phyloP scores from a whole-genome alignment of 345 rosid genomes.

The Gossypium sturtianum region DNA sequence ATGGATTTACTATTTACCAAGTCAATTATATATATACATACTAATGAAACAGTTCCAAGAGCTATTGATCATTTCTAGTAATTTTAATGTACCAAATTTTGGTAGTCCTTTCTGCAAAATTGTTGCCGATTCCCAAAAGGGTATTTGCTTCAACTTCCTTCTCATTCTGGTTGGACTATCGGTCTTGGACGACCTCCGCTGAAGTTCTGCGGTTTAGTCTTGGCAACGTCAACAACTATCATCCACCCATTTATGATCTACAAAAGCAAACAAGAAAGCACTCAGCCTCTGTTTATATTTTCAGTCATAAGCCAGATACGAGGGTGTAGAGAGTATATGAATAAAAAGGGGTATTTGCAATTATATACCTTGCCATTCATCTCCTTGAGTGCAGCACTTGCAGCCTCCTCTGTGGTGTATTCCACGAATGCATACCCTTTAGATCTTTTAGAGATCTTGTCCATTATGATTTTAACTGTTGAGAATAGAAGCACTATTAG shows the following conservation, averaged over 20 bases:
- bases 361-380: slow-evolving; percentile 87
- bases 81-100: background rate
- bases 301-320: background rate
- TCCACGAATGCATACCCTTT: slow-evolving; percentile 89
- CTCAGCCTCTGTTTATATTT: slow-evolving; percentile 2
- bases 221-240: slow-evolving; percentile 94
- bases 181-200: slow-evolving; percentile 28
- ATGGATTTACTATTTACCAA: too few relatives aligned
- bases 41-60: too few relatives aligned
- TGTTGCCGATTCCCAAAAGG: background rate
- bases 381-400: slow-evolving; percentile 74
- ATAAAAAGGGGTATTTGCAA: background rate
- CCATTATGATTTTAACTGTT: slow-evolving; percentile 89
- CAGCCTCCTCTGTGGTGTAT: slow-evolving; percentile 91
- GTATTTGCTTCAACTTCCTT: background rate
- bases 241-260: slow-evolving; percentile 99
- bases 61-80: background rate
- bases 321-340: background rate
- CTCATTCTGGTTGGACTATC: background rate
- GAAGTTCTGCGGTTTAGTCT: slow-evolving; percentile 44
- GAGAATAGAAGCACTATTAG: background rate
- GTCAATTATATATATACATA: too few relatives aligned
- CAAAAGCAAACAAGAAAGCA: slow-evolving; percentile 9
- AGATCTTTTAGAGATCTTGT: slow-evolving; percentile 94
- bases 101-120: background rate